Percentiles rank a stretch among this genome's conserved stretches.
Conservation (phyloP, 75 land plant species). For the Picea glauca region DNA sequence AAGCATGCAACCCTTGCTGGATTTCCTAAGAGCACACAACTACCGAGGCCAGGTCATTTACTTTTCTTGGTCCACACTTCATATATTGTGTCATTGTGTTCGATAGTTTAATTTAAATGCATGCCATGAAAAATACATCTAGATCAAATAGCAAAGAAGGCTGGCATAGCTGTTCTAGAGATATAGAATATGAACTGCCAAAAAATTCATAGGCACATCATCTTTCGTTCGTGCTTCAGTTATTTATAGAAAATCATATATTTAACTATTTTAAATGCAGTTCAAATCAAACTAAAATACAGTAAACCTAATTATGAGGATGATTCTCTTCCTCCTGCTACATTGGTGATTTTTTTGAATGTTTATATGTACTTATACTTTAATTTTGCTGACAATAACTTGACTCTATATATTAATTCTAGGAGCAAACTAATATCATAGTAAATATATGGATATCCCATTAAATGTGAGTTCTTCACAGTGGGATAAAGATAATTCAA, state of each 20-base stretch:
- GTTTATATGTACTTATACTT: background rate
- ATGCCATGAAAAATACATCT: background rate
- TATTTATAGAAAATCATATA: background rate
- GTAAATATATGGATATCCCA: background rate
- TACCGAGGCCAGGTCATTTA: slow-evolving; percentile 66
- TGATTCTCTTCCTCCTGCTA: background rate
- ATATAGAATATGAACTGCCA: too few species aligned
- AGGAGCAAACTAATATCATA: background rate
- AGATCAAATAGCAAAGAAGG: too few species aligned
- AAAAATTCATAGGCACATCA: too few species aligned
- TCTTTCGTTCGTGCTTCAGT: background rate
- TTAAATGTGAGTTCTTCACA: background rate
- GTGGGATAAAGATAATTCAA: background rate
- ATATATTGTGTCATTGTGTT: background rate
- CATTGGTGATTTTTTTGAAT: too few species aligned
- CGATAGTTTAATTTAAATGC: background rate
- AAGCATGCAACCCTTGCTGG: slow-evolving; percentile 61
- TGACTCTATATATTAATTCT: background rate
- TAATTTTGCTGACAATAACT: background rate
- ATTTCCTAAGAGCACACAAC: slow-evolving; percentile 78
- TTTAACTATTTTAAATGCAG: background rate
- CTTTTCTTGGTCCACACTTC: background rate
- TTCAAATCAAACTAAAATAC: background rate
- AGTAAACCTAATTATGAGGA: background rate
- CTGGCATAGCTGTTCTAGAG: too few species aligned